Conservation (phyloP, 2,329 filamentous ascomycete genomes). For the Cordyceps tenuipes region DNA sequence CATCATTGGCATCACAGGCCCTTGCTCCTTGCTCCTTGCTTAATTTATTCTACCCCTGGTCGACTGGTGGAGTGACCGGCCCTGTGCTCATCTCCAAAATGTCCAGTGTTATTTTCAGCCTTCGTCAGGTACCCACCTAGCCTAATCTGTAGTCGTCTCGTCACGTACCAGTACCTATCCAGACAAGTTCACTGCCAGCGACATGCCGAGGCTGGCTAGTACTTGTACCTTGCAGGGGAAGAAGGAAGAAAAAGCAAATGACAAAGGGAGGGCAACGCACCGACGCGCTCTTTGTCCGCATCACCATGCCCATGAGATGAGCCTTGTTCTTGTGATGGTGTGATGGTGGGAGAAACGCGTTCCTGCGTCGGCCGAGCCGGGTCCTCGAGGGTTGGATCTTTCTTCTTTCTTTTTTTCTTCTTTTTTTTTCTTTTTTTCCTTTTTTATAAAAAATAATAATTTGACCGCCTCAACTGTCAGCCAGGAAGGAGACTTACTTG, state of each 20-base stretch:
- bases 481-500: neutral
- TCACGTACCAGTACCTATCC: neutral
- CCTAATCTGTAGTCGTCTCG: neutral
- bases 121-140: neutral
- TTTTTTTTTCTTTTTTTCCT: too few species aligned
- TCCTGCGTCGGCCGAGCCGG: neutral
- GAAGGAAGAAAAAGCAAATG: neutral
- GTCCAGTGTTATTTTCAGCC: neutral
- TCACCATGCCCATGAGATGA: neutral
- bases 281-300: neutral
- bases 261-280: neutral
- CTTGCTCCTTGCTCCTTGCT: neutral
- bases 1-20: neutral
- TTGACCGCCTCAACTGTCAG: neutral
- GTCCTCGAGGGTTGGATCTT: neutral
- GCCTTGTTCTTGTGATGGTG: too few species aligned
- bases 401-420: too few species aligned
- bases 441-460: neutral
- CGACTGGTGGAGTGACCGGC: neutral
- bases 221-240: neutral
- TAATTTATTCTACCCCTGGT: neutral
- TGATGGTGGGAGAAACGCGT: neutral
- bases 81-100: conserved; percentile 6
- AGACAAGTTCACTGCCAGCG: neutral
- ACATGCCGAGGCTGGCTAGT: neutral